These are phyloP conservation scores for Hymenoscyphus albidus DNA, from an alignment of 2,329 filamentous ascomycete genomes.

Conservation along the genomic window DNA sequence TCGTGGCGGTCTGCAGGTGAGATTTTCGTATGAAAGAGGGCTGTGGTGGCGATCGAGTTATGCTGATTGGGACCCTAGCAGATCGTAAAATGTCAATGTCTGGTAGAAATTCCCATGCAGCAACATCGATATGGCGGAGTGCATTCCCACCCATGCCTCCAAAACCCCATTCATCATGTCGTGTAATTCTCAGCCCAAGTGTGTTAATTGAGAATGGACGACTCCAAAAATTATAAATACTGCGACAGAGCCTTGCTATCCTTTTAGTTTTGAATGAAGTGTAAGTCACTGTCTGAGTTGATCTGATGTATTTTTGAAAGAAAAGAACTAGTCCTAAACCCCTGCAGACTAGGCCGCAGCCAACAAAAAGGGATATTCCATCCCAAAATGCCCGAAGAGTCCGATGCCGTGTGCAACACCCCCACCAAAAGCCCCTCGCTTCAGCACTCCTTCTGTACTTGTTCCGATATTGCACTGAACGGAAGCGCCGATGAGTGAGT, in stretches of 20 bases:
- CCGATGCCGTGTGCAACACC: background rate
- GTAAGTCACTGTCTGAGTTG: background rate
- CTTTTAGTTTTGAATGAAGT: background rate
- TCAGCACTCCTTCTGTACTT: background rate
- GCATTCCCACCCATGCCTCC: background rate
- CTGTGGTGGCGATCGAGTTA: background rate
- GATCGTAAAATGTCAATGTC: background rate
- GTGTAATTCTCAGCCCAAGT: background rate
- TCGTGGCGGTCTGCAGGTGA: background rate
- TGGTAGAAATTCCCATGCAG: background rate
- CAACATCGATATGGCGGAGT: background rate
- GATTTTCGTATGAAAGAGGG: background rate
- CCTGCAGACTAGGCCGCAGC: background rate
- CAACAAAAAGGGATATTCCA: background rate
- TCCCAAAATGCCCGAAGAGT: background rate
- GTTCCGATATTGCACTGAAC: background rate
- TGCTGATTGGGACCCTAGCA: background rate
- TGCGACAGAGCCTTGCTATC: background rate
- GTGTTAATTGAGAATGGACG: background rate
- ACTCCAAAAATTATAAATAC: background rate
- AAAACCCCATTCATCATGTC: background rate
- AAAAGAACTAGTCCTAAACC: background rate
- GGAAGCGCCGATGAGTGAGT: background rate
- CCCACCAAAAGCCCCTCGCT: background rate
- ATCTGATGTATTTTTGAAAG: background rate